Conservation (phyloP, 1,139 yeast species). For the Taphrina confusa region DNA sequence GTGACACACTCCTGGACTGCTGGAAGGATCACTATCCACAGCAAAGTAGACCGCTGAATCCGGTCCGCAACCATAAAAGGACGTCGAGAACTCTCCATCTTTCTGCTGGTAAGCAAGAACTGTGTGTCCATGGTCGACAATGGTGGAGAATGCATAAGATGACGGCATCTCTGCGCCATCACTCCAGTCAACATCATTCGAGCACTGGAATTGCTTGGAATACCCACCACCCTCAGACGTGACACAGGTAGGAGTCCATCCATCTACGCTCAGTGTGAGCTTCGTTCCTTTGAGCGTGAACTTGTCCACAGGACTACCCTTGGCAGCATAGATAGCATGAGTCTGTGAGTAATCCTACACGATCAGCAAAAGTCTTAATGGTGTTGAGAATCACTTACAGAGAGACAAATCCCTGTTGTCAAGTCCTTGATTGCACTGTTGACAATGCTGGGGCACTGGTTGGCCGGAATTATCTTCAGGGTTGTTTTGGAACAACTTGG, state of each 20-base stretch:
- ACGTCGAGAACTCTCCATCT: not conserved
- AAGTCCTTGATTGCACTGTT: slow-evolving; percentile 5
- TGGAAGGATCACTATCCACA: not conserved
- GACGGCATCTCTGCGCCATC: not conserved
- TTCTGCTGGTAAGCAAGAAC: not conserved
- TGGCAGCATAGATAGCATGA: not conserved
- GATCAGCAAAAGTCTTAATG: not conserved
- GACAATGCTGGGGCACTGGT: not conserved
- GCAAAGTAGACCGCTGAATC: slow-evolving; percentile 11
- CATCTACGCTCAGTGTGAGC: not conserved
- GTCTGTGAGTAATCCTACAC: not conserved
- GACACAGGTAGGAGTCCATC: not conserved
- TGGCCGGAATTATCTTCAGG: not conserved
- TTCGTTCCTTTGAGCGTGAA: not conserved
- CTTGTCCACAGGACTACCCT: slow-evolving; percentile 7
- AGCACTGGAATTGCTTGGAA: slow-evolving; percentile 12
- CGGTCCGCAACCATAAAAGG: slow-evolving; percentile 12
- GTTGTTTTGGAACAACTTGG: not conserved
- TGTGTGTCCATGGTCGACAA: not conserved
- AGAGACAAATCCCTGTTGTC: slow-evolving; percentile 9
- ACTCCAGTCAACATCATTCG: slow-evolving; percentile 5
- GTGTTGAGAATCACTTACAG: not conserved
- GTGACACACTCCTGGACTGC: slow-evolving; percentile 8
- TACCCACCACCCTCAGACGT: slow-evolving; percentile 6
- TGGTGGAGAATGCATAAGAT: not conserved